Base-by-base conservation (phyloP, 345 rosid species). In the Isatis tinctoria region DNA sequence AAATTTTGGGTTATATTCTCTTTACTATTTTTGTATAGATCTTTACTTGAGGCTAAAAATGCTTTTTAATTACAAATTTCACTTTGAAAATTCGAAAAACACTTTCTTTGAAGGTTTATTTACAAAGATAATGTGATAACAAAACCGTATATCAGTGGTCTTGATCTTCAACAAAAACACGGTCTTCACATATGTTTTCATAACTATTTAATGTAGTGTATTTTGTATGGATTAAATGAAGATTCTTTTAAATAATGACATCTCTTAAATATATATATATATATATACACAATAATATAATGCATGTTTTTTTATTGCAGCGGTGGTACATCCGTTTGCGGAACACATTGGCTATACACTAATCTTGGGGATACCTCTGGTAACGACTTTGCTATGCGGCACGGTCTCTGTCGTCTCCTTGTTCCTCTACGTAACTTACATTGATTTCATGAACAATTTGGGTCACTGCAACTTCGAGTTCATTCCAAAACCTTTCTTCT, bases 401-500 rank as follows among this genome's bases (percentile, higher is more conserved):
- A 82, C 81, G 0, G 61, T 60, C 8, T 90, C 93, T 2, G 33
- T 82, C 0, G 30, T 20, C 12, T 48, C 81, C 22, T 0, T 49
- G 0, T 4, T 41, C 2, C 54, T 48, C n/a, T 93, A 93, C 73
- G 0, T 87, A 13, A 72, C 83, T 20, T 90, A 68, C 80, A n/a
- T 90, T 1, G 95, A 92, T 60, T 74, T 82, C 10, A 93, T 93
- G 97, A 93, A 88, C 83, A 85, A 93, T 61, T 75, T 93, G 90
- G 98, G 98, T 3, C 97, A 93, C 54, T 89, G 97, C 84, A 93
- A 93, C 70, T 87, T 89, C 49, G 98, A 93, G 83, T 48, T 90
- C 83, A 67, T 90, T 60, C 97, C 97, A 0, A 78, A 32, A 12
- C 63, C 71, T 40, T n/a, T 87, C 61, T 93, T 93, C 83, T 59